Conservation (phyloP, 2,329 filamentous ascomycete species). For the Cordyceps fumosorosea region DNA sequence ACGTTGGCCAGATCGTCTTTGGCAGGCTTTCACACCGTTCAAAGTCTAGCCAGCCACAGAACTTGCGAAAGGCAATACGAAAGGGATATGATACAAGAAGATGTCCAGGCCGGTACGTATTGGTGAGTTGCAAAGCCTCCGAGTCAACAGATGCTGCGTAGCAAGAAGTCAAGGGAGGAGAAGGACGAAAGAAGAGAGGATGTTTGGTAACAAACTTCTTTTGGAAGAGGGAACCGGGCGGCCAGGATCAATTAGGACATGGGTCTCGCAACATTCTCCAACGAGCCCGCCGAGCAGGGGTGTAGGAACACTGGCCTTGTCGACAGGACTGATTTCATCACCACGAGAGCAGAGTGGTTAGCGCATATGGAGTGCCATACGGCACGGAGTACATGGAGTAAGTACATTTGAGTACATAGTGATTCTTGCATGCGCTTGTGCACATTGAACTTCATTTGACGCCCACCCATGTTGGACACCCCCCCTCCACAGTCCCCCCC, state of each 20-base stretch:
- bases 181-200: conserved; percentile 3
- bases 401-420: conserved; percentile 7
- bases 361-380: background rate
- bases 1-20: background rate
- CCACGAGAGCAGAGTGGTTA: conserved; percentile 8
- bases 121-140: background rate
- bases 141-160: background rate
- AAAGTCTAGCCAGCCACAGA: background rate
- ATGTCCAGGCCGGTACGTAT: background rate
- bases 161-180: background rate
- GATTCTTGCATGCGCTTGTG: background rate
- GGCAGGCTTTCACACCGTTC: background rate
- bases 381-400: conserved; percentile 1
- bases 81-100: background rate
- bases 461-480: conserved; percentile 2
- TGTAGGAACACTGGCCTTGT: background rate
- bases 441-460: background rate
- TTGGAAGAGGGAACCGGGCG: conserved; percentile 8
- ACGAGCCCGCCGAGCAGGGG: conserved; percentile 8
- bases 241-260: conserved; percentile 12
- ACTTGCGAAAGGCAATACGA: background rate
- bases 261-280: conserved; percentile 12
- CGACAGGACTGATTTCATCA: conserved; percentile 13
- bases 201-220: conserved; percentile 12
- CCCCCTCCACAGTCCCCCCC: background rate